Base-by-base conservation (phyloP, 495 filamentous ascomycete species). In the Hypoxylon intermedium region DNA sequence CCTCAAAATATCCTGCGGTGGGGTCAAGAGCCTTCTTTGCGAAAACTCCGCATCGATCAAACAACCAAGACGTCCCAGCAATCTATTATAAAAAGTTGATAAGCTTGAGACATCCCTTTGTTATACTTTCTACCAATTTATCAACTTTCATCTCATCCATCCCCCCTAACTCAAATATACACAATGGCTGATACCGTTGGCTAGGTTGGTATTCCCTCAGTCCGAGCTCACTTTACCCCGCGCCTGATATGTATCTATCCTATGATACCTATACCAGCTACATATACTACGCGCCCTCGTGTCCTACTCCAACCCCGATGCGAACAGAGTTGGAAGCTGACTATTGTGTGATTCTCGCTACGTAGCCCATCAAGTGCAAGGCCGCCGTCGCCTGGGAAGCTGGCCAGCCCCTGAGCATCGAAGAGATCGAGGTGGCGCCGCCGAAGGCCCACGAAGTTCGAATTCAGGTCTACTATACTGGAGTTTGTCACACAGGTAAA, bases 331-430 rank as follows among this genome's bases (percentile, higher is more conserved):
- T 34, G 40, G 48, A 53, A 53, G 58, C 44, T 67, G 9, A 56
- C 52, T 46, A 28, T 28, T 34, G 37, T 30, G n/a, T 54, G 19
- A 38, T 52, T 19, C 5, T 31, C 24, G n/a, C 41, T 31, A 13
- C 11, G 36, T 67, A 81, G 79, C 76, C 77, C 67, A 82, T 82
- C 63, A 79, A 74, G 60, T 82, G 79, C 74, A 82, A 97, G 89
- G 92, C 95, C 49, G 94, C 94, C 51, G 86, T 98, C 52, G 95
- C 94, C 70, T 98, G 94, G 94, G 94, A 89, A 71, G 90, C 95
- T 28, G 93, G 87, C 63, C 88, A 96, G 77, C 88, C 91, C 68
- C 83, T 98, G 50, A 87, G 82, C 63, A 80, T 97, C 56, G 94
- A 98, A 77, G 88, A 93, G 60, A 84, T 98, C 68, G 92, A 98